phyloP scores from a whole-genome alignment of 768 basidiomycete genomes.

The Russula lepida region DNA sequence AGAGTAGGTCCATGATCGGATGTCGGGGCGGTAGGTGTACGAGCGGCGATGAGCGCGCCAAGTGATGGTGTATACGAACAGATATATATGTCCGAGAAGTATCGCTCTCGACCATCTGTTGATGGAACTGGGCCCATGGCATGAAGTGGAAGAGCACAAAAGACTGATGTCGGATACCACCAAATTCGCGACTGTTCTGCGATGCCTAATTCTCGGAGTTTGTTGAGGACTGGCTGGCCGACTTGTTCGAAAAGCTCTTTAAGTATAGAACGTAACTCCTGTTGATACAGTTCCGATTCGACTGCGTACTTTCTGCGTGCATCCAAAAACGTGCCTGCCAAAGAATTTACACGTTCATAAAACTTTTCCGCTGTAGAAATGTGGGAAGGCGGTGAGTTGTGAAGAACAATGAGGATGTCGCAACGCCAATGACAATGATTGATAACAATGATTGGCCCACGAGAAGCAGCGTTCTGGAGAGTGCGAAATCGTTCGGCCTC shows the following conservation, averaged over 20 bases:
- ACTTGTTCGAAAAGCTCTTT: slow-evolving; percentile 1
- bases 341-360: background rate
- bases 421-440: background rate
- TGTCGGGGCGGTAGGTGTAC: background rate
- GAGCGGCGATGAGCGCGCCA: background rate
- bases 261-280: background rate
- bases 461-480: background rate
- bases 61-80: slow-evolving; percentile 17
- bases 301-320: background rate
- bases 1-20: background rate
- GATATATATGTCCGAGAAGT: slow-evolving; percentile 6
- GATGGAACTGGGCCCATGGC: slow-evolving; percentile 9
- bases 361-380: background rate
- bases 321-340: background rate
- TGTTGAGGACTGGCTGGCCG: slow-evolving; percentile 3
- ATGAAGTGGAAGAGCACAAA: slow-evolving; percentile 14
- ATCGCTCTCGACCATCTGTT: background rate
- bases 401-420: background rate
- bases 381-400: background rate
- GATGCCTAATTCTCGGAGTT: background rate
- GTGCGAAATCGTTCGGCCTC: background rate
- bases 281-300: background rate
- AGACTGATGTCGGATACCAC: slow-evolving; percentile 6
- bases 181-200: slow-evolving; percentile 2
- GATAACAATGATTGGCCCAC: slow-evolving; percentile 2